Conservation (phyloP, 164 flowering plant genomes). For the Magnolia officinalis region DNA sequence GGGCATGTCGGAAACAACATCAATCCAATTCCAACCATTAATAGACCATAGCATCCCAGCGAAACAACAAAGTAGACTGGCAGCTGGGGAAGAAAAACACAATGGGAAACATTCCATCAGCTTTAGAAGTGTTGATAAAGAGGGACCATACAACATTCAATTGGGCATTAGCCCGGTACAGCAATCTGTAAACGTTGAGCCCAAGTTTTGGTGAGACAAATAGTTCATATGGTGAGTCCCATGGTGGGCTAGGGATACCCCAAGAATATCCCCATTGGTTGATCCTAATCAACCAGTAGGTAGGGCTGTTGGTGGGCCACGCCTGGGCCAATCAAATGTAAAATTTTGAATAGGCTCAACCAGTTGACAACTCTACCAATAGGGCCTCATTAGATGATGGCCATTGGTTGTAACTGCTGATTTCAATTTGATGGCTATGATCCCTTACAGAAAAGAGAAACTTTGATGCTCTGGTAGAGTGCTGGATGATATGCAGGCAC, state of each 20-base stretch:
- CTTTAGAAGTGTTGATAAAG: neutral
- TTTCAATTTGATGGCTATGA: too few species aligned
- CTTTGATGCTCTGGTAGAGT: too few species aligned
- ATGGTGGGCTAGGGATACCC: neutral
- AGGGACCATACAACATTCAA: neutral
- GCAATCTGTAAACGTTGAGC: too few species aligned
- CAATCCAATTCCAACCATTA: constrained; percentile 73
- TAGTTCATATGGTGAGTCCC: neutral
- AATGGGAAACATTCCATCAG: neutral
- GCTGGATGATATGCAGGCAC: too few species aligned
- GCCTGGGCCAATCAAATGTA: too few species aligned
- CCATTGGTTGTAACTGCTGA: too few species aligned
- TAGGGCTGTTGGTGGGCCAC: too few species aligned
- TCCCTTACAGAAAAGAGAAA: too few species aligned
- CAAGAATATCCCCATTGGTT: neutral
- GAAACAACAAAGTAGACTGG: constrained; percentile 72
- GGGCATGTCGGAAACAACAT: constrained; percentile 54
- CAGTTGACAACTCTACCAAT: too few species aligned
- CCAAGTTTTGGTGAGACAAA: neutral
- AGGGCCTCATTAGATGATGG: too few species aligned
- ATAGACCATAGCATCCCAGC: constrained; percentile 86
- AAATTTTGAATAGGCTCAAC: too few species aligned
- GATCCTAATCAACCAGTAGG: too few species aligned
- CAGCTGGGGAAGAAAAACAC: constrained; percentile 39
- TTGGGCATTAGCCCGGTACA: neutral